Percentiles rank a stretch among this genome's conserved stretches.
Conservation (phyloP, 2,329 filamentous ascomycete genomes). For the Fusarium sp. region DNA sequence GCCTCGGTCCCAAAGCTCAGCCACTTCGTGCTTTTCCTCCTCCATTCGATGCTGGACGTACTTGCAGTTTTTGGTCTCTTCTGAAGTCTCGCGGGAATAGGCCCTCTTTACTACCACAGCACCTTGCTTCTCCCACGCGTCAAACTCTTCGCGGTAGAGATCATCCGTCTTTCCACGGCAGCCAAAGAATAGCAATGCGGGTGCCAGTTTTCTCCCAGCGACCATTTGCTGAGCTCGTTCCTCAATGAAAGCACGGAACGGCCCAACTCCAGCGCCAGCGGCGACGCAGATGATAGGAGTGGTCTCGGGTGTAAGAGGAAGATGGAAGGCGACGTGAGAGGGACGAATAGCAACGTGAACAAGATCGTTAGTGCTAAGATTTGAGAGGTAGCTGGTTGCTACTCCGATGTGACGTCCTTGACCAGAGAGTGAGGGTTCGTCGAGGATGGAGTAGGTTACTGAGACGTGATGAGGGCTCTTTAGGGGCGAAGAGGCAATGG, state of each 20-base stretch:
- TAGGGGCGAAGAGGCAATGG: conserved; percentile 78
- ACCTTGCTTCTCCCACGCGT: conserved; percentile 60
- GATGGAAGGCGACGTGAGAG: conserved; percentile 55
- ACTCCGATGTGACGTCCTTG: conserved; percentile 60
- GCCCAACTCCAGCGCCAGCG: conserved; percentile 66
- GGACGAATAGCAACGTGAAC: conserved; percentile 60
- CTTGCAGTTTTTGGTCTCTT: conserved; percentile 9
- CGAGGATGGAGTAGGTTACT: conserved; percentile 1
- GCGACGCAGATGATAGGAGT: conserved; percentile 61
- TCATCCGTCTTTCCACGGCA: conserved; percentile 59
- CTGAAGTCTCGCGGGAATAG: conserved; percentile 47
- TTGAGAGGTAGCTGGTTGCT: conserved; percentile 68
- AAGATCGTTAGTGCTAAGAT: conserved; percentile 54
- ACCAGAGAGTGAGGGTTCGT: conserved; percentile 49
- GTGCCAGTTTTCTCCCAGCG: conserved; percentile 64
- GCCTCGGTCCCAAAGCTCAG: background rate
- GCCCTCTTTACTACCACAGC: conserved; percentile 68
- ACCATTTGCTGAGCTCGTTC: conserved; percentile 66
- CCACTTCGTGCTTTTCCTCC: conserved; percentile 2
- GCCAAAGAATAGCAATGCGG: conserved; percentile 64
- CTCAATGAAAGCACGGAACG: conserved; percentile 70
- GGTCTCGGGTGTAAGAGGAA: conserved; percentile 55
- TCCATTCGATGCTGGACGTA: conserved; percentile 22
- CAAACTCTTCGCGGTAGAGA: conserved; percentile 58
- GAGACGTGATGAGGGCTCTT: conserved; percentile 52